Conservation (phyloP, 225 moss, liverwort and hornwort genomes). For the Thuidium tamariscinum region DNA sequence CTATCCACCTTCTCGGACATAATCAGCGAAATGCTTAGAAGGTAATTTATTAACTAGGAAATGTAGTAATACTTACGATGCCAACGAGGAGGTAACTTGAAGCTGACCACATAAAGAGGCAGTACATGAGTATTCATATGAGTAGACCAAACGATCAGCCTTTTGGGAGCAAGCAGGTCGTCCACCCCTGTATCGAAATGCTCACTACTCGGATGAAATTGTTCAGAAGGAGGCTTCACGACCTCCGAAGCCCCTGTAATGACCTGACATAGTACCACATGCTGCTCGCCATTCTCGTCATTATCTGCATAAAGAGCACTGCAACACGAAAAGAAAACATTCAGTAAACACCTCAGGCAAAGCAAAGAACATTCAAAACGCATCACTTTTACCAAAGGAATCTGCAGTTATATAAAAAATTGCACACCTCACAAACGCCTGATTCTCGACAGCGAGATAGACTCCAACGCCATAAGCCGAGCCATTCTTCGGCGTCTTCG, state of each 20-base stretch:
- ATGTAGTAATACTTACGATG: slow-evolving; percentile 19
- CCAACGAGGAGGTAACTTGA: slow-evolving; percentile 43
- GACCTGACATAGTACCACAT: slow-evolving; percentile 38
- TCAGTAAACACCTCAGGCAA: neutral
- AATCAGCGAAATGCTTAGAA: neutral
- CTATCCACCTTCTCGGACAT: neutral
- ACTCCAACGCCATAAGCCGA: slow-evolving; percentile 48
- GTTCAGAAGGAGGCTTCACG: slow-evolving; percentile 46
- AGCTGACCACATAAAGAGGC: slow-evolving; percentile 50
- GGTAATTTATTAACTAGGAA: neutral
- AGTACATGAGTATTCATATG: slow-evolving; percentile 58
- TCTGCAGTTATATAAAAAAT: neutral
- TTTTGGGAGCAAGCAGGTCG: slow-evolving; percentile 30
- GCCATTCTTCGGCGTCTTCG: slow-evolving; percentile 45
- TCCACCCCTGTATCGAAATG: slow-evolving; percentile 52
- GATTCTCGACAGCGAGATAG: slow-evolving; percentile 45
- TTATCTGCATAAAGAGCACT: slow-evolving; percentile 57
- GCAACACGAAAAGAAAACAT: neutral
- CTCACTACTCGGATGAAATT: slow-evolving; percentile 54
- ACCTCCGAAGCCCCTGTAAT: slow-evolving; percentile 38
- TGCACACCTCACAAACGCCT: slow-evolving; percentile 37
- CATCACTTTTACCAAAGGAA: neutral
- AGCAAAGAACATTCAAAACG: neutral
- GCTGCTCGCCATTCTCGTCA: slow-evolving; percentile 57
- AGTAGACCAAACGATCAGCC: slow-evolving; percentile 52